Conservation (phyloP, 1,284 basidiomycete species). For the Sutorius eximius region DNA sequence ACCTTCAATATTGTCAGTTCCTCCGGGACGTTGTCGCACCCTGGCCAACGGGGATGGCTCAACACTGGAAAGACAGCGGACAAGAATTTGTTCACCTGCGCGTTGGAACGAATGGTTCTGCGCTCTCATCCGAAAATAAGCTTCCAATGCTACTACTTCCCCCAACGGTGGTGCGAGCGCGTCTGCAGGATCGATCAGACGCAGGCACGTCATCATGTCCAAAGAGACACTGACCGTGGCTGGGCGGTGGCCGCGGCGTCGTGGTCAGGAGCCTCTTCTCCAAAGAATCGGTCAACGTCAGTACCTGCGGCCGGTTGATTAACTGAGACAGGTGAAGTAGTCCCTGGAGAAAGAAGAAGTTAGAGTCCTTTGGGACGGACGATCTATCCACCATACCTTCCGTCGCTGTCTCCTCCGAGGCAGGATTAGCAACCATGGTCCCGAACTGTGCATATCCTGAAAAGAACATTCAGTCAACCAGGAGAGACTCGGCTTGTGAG, state of each 20-base stretch:
- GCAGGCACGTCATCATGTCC: not conserved
- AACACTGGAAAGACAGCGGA: not conserved
- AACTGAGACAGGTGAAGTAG: not conserved
- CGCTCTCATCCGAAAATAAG: slow-evolving; percentile 48
- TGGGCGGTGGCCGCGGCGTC: slow-evolving; percentile 20
- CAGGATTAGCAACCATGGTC: slow-evolving; percentile 23
- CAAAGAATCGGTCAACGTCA: slow-evolving; percentile 20
- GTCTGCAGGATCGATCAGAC: slow-evolving; percentile 36
- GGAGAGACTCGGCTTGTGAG: slow-evolving; percentile 26
- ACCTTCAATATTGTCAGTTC: slow-evolving; percentile 55
- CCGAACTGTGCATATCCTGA: slow-evolving; percentile 37
- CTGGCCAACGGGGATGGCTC: slow-evolving; percentile 30
- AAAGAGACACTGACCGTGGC: slow-evolving; percentile 38
- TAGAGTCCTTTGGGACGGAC: not conserved
- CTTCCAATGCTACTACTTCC: slow-evolving; percentile 48
- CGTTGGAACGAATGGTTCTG: slow-evolving; percentile 60
- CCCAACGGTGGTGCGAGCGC: slow-evolving; percentile 53
- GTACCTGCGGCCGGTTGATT: not conserved
- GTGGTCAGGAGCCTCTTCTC: slow-evolving; percentile 24
- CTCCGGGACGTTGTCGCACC: slow-evolving; percentile 62
- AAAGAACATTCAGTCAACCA: slow-evolving; percentile 33
- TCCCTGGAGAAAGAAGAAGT: slow-evolving; percentile 3
- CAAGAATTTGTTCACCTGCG: slow-evolving; percentile 46
- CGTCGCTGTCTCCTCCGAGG: slow-evolving; percentile 7
- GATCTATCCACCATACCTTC: slow-evolving; percentile 8